phyloP scores from a whole-genome alignment of 2,329 filamentous ascomycete genomes.

The Pyrenochaeta sp. region DNA sequence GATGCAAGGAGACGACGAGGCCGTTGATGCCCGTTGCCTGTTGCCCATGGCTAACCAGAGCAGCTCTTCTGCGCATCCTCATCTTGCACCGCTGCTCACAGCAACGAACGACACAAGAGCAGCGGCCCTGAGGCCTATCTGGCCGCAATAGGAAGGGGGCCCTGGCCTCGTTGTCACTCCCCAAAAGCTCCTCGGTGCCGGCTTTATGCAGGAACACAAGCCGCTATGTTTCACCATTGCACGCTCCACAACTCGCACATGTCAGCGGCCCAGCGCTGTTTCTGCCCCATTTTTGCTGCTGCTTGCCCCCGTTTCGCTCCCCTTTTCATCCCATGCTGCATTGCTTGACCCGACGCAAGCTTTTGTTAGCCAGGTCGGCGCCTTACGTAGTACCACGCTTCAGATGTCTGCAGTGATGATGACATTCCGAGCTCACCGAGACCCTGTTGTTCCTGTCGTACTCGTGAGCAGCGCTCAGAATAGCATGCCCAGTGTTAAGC shows the following conservation, averaged over 20 bases:
- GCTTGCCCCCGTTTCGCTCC: conserved; percentile 8
- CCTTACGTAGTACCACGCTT: too few relatives aligned
- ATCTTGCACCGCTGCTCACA: conserved; percentile 10
- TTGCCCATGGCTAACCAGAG: conserved; percentile 1
- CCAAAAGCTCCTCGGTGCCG: conserved; percentile 7
- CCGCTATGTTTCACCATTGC: conserved; percentile 11
- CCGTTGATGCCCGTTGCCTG: not conserved
- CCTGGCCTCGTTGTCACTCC: not conserved
- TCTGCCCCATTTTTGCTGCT: not conserved
- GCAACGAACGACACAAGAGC: too few relatives aligned
- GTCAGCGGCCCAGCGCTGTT: not conserved
- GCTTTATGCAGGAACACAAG: conserved; percentile 9
- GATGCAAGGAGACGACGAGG: conserved; percentile 8
- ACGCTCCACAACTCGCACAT: conserved; percentile 1
- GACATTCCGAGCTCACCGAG: too few relatives aligned
- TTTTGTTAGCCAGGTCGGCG: conserved; percentile 4
- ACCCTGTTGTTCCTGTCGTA: too few relatives aligned
- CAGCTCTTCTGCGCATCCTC: conserved; percentile 8
- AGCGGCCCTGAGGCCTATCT: too few relatives aligned
- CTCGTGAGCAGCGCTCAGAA: too few relatives aligned
- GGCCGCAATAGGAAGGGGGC: conserved; percentile 7
- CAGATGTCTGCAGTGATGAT: not conserved
- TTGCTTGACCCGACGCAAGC: conserved; percentile 13
- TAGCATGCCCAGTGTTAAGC: too few relatives aligned
- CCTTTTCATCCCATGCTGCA: conserved; percentile 6